Conservation (phyloP, 2,329 filamentous ascomycete species). For the Epichloe bromicola region DNA sequence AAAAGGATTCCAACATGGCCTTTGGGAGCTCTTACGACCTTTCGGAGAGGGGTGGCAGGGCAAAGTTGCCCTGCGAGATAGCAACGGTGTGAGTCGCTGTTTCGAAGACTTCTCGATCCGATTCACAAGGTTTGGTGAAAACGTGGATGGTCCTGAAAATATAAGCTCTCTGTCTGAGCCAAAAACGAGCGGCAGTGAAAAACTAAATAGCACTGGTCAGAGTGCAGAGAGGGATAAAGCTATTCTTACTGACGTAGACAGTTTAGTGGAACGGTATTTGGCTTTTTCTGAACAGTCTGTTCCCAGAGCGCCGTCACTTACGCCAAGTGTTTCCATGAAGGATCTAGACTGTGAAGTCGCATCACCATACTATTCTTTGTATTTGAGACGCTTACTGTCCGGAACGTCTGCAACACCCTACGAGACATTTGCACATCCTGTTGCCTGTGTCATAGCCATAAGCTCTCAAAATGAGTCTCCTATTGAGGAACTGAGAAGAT, state of each 20-base stretch:
- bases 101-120: slow-evolving; percentile 87
- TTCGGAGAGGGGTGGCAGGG: slow-evolving; percentile 83
- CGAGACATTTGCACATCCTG: slow-evolving; percentile 89
- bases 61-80: slow-evolving; percentile 83
- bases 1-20: slow-evolving; percentile 73
- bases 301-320: slow-evolving; percentile 19
- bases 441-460: slow-evolving; percentile 88
- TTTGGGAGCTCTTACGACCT: slow-evolving; percentile 76
- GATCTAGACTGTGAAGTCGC: slow-evolving; percentile 37
- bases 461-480: slow-evolving; percentile 76
- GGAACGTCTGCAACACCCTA: slow-evolving; percentile 67
- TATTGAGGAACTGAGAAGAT: slow-evolving; percentile 70
- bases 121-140: slow-evolving; percentile 59
- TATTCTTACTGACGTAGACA: slow-evolving; percentile 55
- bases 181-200: slow-evolving; percentile 25
- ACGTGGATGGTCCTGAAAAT: slow-evolving; percentile 38
- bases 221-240: slow-evolving; percentile 18
- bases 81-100: slow-evolving; percentile 65
- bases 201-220: slow-evolving; percentile 14
- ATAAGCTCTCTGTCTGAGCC: slow-evolving; percentile 16
- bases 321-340: slow-evolving; percentile 26
- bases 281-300: slow-evolving; percentile 56
- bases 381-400: slow-evolving; percentile 71
- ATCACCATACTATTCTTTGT: slow-evolving; percentile 75
- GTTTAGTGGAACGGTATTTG: slow-evolving; percentile 67